A percentile compares a stretch with the other conserved stretches of the same genome.
These are phyloP conservation scores for Hanseniaspora taiwanica DNA, from an alignment of 805 yeast genomes.

Conservation along the genomic window DNA sequence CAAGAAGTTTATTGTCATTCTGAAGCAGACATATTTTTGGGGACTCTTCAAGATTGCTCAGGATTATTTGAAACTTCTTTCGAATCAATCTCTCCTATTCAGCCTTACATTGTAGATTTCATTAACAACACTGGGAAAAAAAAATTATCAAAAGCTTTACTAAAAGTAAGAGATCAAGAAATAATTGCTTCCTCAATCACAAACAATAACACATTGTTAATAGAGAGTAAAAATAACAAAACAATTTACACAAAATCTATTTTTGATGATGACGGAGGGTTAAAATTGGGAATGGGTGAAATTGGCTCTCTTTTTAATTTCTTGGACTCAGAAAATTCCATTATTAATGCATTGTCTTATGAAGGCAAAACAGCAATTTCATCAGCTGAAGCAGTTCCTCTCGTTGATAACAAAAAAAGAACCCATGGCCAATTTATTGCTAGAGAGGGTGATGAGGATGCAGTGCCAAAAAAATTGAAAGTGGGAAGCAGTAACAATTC, in stretches of 20 bases:
- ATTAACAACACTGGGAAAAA: conserved; percentile 24
- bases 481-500: neutral
- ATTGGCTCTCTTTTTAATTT: neutral
- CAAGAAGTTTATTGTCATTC: conserved; percentile 20
- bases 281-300: neutral
- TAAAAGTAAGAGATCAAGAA: conserved; percentile 22
- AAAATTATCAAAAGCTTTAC: conserved; percentile 19
- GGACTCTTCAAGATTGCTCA: conserved; percentile 21
- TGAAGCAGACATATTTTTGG: conserved; percentile 20
- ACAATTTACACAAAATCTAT: neutral
- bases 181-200: conserved; percentile 11
- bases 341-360: neutral
- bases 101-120: conserved; percentile 16
- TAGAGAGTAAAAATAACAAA: conserved; percentile 15
- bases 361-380: conserved; percentile 7
- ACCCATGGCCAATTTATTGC: too few species aligned
- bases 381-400: too few species aligned
- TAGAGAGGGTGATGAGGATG: conserved; percentile 1
- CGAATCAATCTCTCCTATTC: conserved; percentile 14
- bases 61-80: conserved; percentile 19
- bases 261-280: neutral
- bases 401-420: conserved; percentile 1
- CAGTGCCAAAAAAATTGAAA: conserved; percentile 15
- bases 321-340: neutral
- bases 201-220: conserved; percentile 16